These are phyloP conservation scores for Keithomyces neogunnii DNA, from an alignment of 2,329 filamentous ascomycete genomes.

Conservation along the genomic window DNA sequence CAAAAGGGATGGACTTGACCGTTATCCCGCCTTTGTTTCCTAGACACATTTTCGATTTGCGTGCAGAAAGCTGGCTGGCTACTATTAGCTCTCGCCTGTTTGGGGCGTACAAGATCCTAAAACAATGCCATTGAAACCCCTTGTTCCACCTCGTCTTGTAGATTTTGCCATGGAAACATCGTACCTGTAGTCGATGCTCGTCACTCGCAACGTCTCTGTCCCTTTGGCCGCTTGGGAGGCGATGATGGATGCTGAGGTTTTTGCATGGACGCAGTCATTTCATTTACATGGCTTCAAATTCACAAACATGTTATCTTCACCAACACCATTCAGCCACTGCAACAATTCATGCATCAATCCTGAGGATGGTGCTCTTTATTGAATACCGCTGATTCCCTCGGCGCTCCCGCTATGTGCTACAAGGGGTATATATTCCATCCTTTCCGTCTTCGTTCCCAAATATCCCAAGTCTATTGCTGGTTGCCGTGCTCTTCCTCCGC, in stretches of 20 bases:
- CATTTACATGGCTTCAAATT: too few relatives aligned
- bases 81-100: neutral
- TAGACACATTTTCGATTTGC: constrained; percentile 13
- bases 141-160: neutral
- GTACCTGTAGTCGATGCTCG: too few relatives aligned
- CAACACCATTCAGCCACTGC: too few relatives aligned
- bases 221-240: too few relatives aligned
- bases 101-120: neutral
- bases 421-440: neutral
- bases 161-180: neutral
- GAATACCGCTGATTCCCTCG: neutral
- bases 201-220: too few relatives aligned
- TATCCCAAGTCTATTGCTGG: neutral
- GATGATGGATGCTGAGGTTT: too few relatives aligned
- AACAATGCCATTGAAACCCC: neutral
- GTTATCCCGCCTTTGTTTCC: constrained; percentile 56
- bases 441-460: neutral
- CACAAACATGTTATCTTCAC: too few relatives aligned
- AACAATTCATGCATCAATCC: too few relatives aligned
- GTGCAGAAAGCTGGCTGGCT: neutral
- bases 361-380: neutral
- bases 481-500: neutral
- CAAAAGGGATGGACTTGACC: constrained; percentile 76
- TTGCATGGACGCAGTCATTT: too few relatives aligned
- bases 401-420: neutral